Base-by-base conservation (phyloP, 2,329 filamentous ascomycete species). In the Aspergillus sp. region DNA sequence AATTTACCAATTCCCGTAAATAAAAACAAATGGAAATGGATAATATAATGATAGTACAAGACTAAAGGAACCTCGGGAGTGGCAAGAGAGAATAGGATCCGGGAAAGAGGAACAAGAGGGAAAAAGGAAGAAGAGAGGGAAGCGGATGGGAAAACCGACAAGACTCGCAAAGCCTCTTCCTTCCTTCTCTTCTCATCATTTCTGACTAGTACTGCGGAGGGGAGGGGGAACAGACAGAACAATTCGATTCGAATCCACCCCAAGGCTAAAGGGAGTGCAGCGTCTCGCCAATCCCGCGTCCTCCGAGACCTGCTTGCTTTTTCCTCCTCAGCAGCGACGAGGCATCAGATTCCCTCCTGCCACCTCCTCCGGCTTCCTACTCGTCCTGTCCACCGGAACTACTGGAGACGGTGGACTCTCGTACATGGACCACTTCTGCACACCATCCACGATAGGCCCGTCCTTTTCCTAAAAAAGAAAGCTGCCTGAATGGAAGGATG, bases 1-100 rank as follows among this genome's bases (percentile, higher is more conserved):
- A 60, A 64, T 68, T 13, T 66, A 69, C 65, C 69, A 67, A 50
- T 67, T 67, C 68, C 42, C 58, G 53, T n/a, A 23, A 58, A 32
- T n/a, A 23, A 58, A 32, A 21, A 47, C 39, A 36, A 53, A 25
- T 54, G 53, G 53, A 51, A 51, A 27, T 53, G 50, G 8, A 54
- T 19, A 38, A 25, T 53, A 54, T 30, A 38, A 25, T 53, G 41
- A 44, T 21, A 44, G 41, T 44, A 44, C 41, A 44, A 21, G 41
- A 44, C 41, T 44, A 44, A 53, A 41, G 38, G 32, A 42, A 59
- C 38, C 50, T 25, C 42, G 54, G 51, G 58, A 21, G 41, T 44
- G 41, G 47, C 47, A 27, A 54, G 47, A 42, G 50, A 41, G 44
- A 54, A 41, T 25, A 62, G 52, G 58, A 17, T 27, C 55, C 30